Conservation (phyloP, 2,329 filamentous ascomycete genomes). For the Rugonectria rugulosa region DNA sequence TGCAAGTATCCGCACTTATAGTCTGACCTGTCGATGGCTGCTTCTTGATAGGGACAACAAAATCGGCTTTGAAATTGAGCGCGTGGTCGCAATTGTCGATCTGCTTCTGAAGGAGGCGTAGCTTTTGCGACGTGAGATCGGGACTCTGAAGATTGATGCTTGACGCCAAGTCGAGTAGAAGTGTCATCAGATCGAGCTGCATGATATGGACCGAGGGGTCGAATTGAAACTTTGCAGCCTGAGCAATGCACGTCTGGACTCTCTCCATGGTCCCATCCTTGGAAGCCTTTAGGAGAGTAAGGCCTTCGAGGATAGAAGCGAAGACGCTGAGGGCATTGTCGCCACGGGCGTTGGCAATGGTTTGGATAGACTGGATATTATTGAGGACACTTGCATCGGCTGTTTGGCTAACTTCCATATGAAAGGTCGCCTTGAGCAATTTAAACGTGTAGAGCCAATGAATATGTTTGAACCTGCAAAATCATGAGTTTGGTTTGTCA, state of each 20-base stretch:
- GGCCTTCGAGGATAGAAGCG: constrained; percentile 72
- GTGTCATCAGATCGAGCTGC: constrained; percentile 70
- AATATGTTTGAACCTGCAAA: constrained; percentile 65
- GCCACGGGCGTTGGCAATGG: constrained; percentile 64
- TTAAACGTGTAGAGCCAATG: constrained; percentile 82
- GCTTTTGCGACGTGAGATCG: constrained; percentile 64
- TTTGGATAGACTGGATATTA: constrained; percentile 70
- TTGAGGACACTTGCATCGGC: constrained; percentile 71
- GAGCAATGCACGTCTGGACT: constrained; percentile 77
- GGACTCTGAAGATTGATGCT: constrained; percentile 70
- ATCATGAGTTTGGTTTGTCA: constrained; percentile 18
- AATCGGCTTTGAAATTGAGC: constrained; percentile 55
- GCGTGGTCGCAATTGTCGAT: constrained; percentile 66
- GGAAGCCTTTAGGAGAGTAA: constrained; percentile 71
- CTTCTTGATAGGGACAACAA: constrained; percentile 64
- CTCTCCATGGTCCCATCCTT: constrained; percentile 73
- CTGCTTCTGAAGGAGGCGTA: constrained; percentile 66
- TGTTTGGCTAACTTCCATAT: constrained; percentile 66
- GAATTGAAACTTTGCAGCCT: constrained; percentile 74
- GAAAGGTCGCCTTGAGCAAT: constrained; percentile 74
- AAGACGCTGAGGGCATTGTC: constrained; percentile 72
- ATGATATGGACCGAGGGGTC: constrained; percentile 67
- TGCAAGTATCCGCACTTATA: constrained; percentile 65
- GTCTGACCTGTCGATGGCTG: constrained; percentile 55
- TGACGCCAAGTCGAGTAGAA: constrained; percentile 75